Evolutionary conservation across 202 grass and related monocot genomes (phyloP), one percentile per base, ranked within the genome.

Genomic region (Saccharum hybrid): DNA sequence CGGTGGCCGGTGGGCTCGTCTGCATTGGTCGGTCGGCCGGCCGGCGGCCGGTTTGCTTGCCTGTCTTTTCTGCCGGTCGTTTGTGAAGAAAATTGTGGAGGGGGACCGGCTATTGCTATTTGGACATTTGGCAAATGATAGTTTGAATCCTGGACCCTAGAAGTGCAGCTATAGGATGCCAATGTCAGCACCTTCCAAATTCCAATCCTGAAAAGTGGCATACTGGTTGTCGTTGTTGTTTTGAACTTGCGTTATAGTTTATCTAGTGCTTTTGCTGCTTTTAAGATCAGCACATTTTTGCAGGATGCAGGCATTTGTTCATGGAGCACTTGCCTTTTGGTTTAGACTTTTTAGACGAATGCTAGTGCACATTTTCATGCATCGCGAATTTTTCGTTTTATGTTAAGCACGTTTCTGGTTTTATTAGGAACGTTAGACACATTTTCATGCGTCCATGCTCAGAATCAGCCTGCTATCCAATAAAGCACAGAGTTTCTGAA

Each of bases 161-260:
- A 66, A 66, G 2, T 68, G 5, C 59, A 74, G 36, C n/a, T 38
- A 0, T 26, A 74, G 38, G 34, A 61, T 75, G 46, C 52, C 21
- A 67, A 7, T 28, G 28, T 18, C 48, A 56, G 18, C 60, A 40
- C 28, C 78, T 78, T 68, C 38, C 39, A 46, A 28, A 28, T 28
- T 28, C 28, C 28, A 28, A 28, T 28, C 28, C 28, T 89, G 73
- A 59, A 67, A 75, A 76, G 54, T 60, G 87, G 73, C 57, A 5
- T 72, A 16, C 51, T 68, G 57, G 62, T 80, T 80, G 40, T 61
- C 51, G 43, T 12, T 45, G 2, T 39, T 57, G 18, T 16, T 36
- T 4, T 13, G 66, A 40, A 23, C 8, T 26, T 54, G 0, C 46
- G 42, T 18, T 21, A 34, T 14, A 72, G 51, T 63, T 56, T 18